These are phyloP conservation scores for Syncephalis fuscata DNA, from an alignment of 371 early-diverging fungal genomes.

Conservation along the genomic window DNA sequence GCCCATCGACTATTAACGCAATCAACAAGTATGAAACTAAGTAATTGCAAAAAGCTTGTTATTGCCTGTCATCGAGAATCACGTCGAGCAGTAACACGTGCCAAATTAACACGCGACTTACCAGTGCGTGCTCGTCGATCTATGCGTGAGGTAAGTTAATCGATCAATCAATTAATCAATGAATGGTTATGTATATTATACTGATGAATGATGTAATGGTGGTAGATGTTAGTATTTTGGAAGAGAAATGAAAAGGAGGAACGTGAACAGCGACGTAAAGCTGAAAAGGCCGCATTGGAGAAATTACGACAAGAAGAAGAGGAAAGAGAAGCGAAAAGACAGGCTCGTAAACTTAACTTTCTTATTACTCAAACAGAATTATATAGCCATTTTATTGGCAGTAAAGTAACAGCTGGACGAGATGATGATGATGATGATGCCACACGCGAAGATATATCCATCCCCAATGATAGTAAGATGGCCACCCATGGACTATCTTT, in stretches of 20 bases:
- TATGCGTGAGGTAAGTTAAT: constrained; percentile 5
- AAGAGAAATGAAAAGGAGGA: constrained; percentile 81
- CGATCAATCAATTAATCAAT: no score
- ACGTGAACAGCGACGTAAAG: constrained; percentile 75
- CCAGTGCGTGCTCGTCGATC: constrained; percentile 11
- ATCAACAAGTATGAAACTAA: background rate
- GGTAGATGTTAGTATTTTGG: constrained; percentile 70
- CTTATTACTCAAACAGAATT: constrained; percentile 94
- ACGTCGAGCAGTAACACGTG: constrained; percentile 19
- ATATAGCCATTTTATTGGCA: constrained; percentile 90
- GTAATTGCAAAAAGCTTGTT: constrained; percentile 18
- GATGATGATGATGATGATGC: constrained; percentile 10
- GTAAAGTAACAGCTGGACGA: constrained; percentile 36
- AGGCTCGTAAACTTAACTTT: constrained; percentile 91
- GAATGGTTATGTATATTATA: background rate
- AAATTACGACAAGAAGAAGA: constrained; percentile 73
- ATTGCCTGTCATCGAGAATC: constrained; percentile 37
- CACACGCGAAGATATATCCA: constrained; percentile 8
- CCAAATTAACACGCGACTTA: constrained; percentile 11
- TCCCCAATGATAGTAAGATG: constrained; percentile 4
- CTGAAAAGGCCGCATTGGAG: constrained; percentile 81
- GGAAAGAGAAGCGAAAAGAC: constrained; percentile 72
- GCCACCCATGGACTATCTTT: constrained; percentile 11
- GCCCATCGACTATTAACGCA: background rate
- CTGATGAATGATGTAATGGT: no score